Evolutionary conservation across 768 basidiomycete species (phyloP), one percentile per base, ranked within the genome.

Genomic region (Pholiota conissans): DNA sequence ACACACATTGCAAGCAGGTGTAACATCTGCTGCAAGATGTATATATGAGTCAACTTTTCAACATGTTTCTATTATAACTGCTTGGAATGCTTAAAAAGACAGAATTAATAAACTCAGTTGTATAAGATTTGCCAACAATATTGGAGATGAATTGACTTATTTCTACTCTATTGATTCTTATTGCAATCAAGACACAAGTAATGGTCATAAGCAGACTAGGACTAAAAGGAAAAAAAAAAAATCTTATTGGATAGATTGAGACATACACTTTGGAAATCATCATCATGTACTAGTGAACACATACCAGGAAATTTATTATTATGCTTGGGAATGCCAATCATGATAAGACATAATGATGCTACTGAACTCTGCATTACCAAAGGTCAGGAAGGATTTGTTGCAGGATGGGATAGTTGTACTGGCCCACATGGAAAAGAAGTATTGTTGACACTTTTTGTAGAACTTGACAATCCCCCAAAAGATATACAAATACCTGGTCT

Each of bases 291-390:
- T 14, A 62, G 50, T 35, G 59, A 63, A 18, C 53, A 62, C 48
- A 57, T 67, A 18, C 64, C 73, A 26, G 69, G 65, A 2, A 69
- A 71, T 37, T 57, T 78, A 1, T 58, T 62, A 0, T 30, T 74
- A 9, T 72, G 71, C 61, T 24, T 65, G 29, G 72, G 71, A 0
- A 60, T 74, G 55, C 76, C 75, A 27, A 65, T 75, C 2, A 70
- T 73, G 60, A 68, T 74, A 10, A 34, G 65, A 34, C 30, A 66
- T 35, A 74, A 73, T 59, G 46, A 58, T 53, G 73, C 73, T 2
- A 74, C 74, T 10, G 69, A 72, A 40, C 49, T 72, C n/a, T 65
- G 69, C 49, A 73, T 75, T 3, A 74, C 72, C 2, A 73, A 71
- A 53, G 74, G 73, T 1, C 71, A 73, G 56, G 69, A 73, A 62